Evolutionary conservation across 225 moss, liverwort and hornwort species (phyloP).

Genomic region (Antitrichia curtipendula): DNA sequence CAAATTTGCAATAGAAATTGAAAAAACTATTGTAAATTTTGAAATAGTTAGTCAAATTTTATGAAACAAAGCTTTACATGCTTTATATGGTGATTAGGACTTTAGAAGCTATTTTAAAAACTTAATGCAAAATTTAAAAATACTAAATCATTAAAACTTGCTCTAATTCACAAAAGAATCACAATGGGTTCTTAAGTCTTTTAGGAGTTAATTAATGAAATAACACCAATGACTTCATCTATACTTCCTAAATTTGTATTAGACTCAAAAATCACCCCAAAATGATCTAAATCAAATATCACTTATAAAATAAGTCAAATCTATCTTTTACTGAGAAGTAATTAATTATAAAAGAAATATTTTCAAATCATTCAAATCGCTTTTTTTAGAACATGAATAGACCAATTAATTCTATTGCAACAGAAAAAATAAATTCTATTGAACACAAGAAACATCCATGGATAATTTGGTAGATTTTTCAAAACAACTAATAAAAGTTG

Average conservation of each 20-base stretch:
- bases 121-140: neutral
- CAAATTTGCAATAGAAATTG: neutral
- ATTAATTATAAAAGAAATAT: too few species aligned
- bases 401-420: too few species aligned
- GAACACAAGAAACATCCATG: neutral
- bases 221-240: too few species aligned
- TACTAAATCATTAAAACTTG: neutral
- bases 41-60: too few species aligned
- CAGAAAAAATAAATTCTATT: neutral
- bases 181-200: neutral
- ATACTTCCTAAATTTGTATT: neutral
- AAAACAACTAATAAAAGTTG: neutral
- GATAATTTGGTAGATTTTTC: fast-evolving
- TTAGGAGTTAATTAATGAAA: too few species aligned
- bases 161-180: neutral
- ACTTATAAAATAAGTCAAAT: neutral
- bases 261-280: neutral
- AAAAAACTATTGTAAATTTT: neutral
- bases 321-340: neutral
- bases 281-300: neutral
- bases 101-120: neutral
- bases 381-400: neutral
- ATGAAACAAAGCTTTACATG: neutral
- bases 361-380: too few species aligned
- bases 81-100: neutral